Percentiles rank a stretch among this genome's conserved stretches.
Conservation (phyloP, 345 rosid species). For the Alliaria petiolata region DNA sequence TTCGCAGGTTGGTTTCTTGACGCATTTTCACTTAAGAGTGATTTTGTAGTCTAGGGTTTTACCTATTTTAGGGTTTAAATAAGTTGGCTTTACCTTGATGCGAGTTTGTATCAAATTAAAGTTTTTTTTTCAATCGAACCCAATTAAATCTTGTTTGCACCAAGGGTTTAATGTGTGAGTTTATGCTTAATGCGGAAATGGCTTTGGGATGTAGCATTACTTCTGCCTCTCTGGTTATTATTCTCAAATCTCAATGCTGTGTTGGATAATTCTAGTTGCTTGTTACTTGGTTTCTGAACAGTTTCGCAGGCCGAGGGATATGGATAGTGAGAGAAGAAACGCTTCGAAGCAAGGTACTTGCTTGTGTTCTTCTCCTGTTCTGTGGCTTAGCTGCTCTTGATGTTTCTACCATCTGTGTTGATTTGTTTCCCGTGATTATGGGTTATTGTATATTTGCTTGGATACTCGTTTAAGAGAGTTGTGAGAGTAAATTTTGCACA, state of each 20-base stretch:
- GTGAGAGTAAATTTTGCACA: background rate
- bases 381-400: too few relatives aligned
- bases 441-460: background rate
- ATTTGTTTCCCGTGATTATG: background rate
- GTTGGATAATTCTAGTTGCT: background rate
- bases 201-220: too few relatives aligned
- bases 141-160: background rate
- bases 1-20: constrained; percentile 4
- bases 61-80: constrained; percentile 4
- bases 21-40: background rate
- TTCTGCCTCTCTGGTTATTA: background rate
- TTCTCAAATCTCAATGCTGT: background rate
- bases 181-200: background rate
- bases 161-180: background rate
- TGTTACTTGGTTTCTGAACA: background rate
- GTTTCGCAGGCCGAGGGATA: background rate
- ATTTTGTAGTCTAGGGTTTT: background rate
- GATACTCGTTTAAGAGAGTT: background rate
- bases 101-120: background rate
- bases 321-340: constrained; percentile 51
- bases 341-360: constrained; percentile 43
- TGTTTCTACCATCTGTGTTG: background rate
- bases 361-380: too few relatives aligned
- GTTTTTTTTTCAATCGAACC: background rate
- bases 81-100: background rate